These are phyloP conservation scores for Aspergillus versicolor DNA, from an alignment of 2,329 filamentous ascomycete genomes.

Conservation along the genomic window DNA sequence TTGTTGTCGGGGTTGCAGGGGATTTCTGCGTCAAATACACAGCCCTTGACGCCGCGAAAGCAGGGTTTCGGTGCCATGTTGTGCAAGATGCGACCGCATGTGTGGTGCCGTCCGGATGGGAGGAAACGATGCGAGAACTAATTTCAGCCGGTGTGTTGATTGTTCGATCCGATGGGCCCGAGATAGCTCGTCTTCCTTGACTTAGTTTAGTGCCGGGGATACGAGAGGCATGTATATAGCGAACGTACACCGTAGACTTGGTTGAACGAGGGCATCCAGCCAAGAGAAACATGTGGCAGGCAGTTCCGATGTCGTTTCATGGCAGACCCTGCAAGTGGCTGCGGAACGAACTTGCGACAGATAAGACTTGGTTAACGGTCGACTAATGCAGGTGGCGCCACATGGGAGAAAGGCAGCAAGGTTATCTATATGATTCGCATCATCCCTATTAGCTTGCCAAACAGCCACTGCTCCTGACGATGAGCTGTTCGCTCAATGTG, in stretches of 20 bases:
- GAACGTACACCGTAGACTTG: background rate
- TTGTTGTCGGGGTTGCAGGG: conserved; percentile 78
- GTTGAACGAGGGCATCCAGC: background rate
- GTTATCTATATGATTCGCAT: background rate
- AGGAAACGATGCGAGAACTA: conserved; percentile 55
- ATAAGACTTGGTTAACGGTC: background rate
- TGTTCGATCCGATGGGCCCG: conserved; percentile 56
- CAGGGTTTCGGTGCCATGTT: conserved; percentile 75
- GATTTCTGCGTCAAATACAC: conserved; percentile 88
- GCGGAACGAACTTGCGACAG: background rate
- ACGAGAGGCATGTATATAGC: background rate
- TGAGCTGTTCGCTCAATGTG: background rate
- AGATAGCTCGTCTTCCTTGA: conserved; percentile 53
- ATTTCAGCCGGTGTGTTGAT: conserved; percentile 60
- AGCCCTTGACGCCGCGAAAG: conserved; percentile 71
- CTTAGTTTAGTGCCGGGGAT: background rate
- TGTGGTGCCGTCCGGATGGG: conserved; percentile 65
- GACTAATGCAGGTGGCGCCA: conserved; percentile 17
- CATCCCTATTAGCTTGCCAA: background rate
- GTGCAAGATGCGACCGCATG: conserved; percentile 75
- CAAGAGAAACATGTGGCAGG: background rate
- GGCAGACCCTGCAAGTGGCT: background rate
- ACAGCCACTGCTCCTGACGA: background rate
- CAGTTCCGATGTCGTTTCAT: background rate
- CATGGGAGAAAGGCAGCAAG: conserved; percentile 1